Percentiles rank a stretch among this genome's conserved stretches.
Evolutionary conservation across 192 early-diverging fungal genomes (phyloP).

Genomic region (Rhizoclosmatium sp.): DNA sequence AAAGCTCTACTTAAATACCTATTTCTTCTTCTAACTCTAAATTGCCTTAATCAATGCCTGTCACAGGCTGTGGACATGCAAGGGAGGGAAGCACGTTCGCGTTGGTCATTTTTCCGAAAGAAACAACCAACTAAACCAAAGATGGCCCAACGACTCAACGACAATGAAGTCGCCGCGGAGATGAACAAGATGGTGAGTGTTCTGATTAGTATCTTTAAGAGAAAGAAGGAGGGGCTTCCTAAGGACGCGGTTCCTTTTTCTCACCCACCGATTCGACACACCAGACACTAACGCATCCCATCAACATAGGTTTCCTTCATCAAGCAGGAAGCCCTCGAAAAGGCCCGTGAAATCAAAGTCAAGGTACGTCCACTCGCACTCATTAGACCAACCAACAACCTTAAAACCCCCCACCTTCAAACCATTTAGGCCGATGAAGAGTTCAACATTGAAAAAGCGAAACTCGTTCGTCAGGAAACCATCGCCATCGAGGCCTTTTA

Average conservation of each 20-base stretch:
- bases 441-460: constrained; percentile 99
- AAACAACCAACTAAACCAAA: constrained; percentile 12
- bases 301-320: constrained; percentile 88
- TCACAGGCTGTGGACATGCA: no score
- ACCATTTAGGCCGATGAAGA: constrained; percentile 91
- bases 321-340: constrained; percentile 98
- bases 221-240: background rate
- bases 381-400: background rate
- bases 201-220: background rate
- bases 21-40: no score
- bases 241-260: background rate
- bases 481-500: constrained; percentile 95
- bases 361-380: constrained; percentile 64
- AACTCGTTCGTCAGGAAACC: constrained; percentile 96
- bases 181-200: constrained; percentile 96
- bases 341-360: constrained; percentile 97
- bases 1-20: no score
- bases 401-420: background rate
- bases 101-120: background rate
- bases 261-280: background rate
- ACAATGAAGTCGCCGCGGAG: constrained; percentile 93
- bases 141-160: constrained; percentile 74
- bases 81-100: no score
- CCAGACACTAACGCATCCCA: background rate
- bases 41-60: no score